Evolutionary conservation across 2,329 filamentous ascomycete genomes (phyloP).

Genomic region (Colletotrichum costaricense): DNA sequence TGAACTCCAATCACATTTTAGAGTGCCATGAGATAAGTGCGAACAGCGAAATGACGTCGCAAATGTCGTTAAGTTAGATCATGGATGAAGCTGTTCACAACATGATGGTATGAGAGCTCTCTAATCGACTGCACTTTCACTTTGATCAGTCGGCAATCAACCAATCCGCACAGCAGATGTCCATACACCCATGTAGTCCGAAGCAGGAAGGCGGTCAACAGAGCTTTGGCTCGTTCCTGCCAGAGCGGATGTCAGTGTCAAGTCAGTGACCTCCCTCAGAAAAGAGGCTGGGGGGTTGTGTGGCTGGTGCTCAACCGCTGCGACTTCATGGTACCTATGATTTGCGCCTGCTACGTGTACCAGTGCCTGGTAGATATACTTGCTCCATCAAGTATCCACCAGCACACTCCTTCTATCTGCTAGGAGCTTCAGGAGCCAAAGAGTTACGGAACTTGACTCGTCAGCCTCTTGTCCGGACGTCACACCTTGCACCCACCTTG

Average conservation of each 20-base stretch:
- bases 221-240: background rate
- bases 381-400: slow-evolving; percentile 16
- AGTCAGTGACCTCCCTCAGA: slow-evolving; percentile 6
- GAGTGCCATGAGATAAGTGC: background rate
- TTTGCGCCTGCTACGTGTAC: background rate
- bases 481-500: slow-evolving; percentile 34
- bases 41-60: background rate
- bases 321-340: background rate
- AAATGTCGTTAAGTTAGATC: background rate
- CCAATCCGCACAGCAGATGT: slow-evolving; percentile 4
- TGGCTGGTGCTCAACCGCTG: slow-evolving; percentile 11
- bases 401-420: slow-evolving; percentile 32
- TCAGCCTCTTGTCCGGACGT: slow-evolving; percentile 34
- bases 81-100: background rate
- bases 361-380: slow-evolving; percentile 1
- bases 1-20: slow-evolving; percentile 19
- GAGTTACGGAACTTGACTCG: slow-evolving; percentile 27
- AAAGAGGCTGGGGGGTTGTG: slow-evolving; percentile 4
- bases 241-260: slow-evolving; percentile 4
- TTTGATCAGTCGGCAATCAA: background rate
- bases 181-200: background rate
- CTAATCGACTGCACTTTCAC: background rate
- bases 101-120: slow-evolving; percentile 1
- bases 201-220: slow-evolving; percentile 30
- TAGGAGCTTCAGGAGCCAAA: slow-evolving; percentile 34